Evolutionary conservation across 1,284 basidiomycete genomes (phyloP), one percentile per base, ranked within the genome.

Genomic region (Xerocomus nothofagi): DNA sequence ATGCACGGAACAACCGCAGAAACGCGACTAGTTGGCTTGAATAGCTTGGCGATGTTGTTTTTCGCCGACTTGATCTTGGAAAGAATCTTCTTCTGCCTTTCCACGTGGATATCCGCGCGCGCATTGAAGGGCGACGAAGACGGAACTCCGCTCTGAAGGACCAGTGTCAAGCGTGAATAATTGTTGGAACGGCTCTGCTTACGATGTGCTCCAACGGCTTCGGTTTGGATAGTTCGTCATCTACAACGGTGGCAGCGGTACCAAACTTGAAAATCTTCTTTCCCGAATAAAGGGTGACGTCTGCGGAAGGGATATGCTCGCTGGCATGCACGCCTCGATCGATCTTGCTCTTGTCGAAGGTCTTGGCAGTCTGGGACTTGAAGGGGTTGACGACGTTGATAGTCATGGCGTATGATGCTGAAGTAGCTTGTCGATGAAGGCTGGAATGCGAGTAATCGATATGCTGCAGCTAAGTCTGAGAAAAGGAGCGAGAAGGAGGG

Each of bases 21-120:
- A 27, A 20, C 27, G 23, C 37, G 43, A 37, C 30, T 11, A 12
- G 43, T 33, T 11, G 27, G 31, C 44, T 47, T 61, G 46, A 66
- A 59, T 29, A 62, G 34, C 44, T 48, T 61, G 34, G n/a, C 10
- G 18, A 66, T 49, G 23, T 21, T 51, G 20, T 36, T 44, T 48
- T 56, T 66, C 27, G 43, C 50, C 0, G 18, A 51, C 36, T 42
- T 51, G 31, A 62, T 41, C 36, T 38, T 63, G 32, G 34, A 50
- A 31, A 56, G 3, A 31, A 61, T 34, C 34, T 30, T 50, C 29
- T 36, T 53, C 32, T 44, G 42, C 44, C 38, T 60, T 31, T 40
- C 27, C 8, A 18, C 29, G 9, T 18, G 48, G 34, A 44, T 34
- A 40, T 47, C 36, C 2, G 26, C 18, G 33, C 29, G 12, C 18